Evolutionary conservation across 225 moss, liverwort and hornwort species (phyloP).

Genomic region (Polytrichum commune): DNA sequence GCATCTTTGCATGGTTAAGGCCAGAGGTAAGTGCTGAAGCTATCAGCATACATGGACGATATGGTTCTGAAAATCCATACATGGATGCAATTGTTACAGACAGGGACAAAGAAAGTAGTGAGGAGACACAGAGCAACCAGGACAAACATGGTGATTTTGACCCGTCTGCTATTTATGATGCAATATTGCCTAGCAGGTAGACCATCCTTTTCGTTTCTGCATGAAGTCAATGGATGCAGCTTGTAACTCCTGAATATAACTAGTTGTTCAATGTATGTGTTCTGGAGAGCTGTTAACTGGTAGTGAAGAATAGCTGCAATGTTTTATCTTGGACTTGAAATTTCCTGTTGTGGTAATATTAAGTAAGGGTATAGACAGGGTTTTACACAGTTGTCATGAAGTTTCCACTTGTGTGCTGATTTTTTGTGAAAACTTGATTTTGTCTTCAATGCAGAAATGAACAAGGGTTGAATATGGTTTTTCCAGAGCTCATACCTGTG

Average conservation of each 20-base stretch:
- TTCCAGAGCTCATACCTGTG: conserved; percentile 78
- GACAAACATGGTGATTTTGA: conserved; percentile 52
- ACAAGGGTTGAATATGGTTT: conserved; percentile 57
- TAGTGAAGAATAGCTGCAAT: background rate
- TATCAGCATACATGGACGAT: conserved; percentile 35
- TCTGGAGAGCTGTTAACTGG: background rate
- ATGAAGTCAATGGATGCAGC: too few relatives aligned
- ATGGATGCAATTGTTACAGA: conserved; percentile 23
- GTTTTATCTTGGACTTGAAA: background rate
- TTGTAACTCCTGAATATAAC: too few relatives aligned
- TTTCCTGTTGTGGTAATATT: too few relatives aligned
- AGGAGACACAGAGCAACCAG: conserved; percentile 16
- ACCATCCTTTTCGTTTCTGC: background rate
- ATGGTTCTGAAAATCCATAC: conserved; percentile 27
- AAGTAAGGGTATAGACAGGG: too few relatives aligned
- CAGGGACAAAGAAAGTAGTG: conserved; percentile 13
- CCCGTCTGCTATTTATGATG: conserved; percentile 77
- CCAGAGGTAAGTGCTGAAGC: conserved; percentile 74
- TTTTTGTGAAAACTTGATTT: too few relatives aligned
- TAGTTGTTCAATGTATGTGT: too few relatives aligned
- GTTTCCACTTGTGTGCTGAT: conserved; percentile 8
- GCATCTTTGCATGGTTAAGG: conserved; percentile 73
- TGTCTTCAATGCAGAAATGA: conserved; percentile 51
- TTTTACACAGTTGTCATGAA: background rate
- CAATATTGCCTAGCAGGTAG: conserved; percentile 68